These are phyloP conservation scores for Syzygium aqueum DNA, from an alignment of 345 rosid genomes.

Conservation along the genomic window DNA sequence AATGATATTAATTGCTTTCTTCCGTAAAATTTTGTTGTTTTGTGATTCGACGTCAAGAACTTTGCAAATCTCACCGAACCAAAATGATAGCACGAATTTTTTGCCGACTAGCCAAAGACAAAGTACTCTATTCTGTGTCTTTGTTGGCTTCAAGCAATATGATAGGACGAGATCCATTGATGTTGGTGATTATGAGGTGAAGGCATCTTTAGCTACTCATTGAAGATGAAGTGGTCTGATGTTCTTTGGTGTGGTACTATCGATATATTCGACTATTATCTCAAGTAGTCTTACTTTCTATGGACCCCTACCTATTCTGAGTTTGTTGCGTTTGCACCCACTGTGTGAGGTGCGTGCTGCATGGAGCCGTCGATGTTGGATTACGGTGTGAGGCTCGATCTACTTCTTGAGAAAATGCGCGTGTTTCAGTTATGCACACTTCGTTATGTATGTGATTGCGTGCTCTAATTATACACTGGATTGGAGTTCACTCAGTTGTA, in stretches of 20 bases:
- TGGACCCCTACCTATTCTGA: neutral
- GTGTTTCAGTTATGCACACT: neutral
- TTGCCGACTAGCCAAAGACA: neutral
- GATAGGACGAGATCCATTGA: neutral
- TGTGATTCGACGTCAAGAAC: neutral
- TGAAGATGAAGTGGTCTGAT: neutral
- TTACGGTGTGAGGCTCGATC: neutral
- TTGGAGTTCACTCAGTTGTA: neutral
- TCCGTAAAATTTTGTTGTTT: neutral
- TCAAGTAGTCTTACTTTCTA: neutral
- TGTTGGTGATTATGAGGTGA: neutral
- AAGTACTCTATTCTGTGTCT: neutral
- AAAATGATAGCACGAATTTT: neutral
- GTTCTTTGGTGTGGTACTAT: neutral
- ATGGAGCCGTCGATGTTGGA: neutral
- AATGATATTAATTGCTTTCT: neutral
- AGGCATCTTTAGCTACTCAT: neutral
- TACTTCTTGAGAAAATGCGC: neutral
- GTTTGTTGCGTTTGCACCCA: neutral
- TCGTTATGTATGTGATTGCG: neutral
- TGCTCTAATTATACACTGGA: neutral
- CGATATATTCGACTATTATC: neutral
- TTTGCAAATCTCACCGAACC: neutral
- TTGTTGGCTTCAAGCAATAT: neutral
- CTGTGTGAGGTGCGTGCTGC: neutral